These are phyloP conservation scores for Saitozyma sp. DNA, from an alignment of 768 basidiomycete species.

Conservation along the genomic window DNA sequence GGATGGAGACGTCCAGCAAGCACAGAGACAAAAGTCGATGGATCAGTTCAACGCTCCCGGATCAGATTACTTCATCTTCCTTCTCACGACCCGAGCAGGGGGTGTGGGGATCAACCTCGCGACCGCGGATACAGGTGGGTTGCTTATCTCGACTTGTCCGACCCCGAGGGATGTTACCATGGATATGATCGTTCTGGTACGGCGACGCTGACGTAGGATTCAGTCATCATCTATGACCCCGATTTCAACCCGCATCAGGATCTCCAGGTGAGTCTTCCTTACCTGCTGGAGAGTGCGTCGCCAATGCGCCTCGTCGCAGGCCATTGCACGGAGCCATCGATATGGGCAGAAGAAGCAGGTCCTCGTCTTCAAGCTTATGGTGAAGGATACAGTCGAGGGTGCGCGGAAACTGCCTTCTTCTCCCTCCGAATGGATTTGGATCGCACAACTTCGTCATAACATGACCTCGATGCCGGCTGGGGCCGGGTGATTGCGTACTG, in stretches of 20 bases:
- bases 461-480: too few relatives aligned
- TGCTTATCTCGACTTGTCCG: too few relatives aligned
- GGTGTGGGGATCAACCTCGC: constrained; percentile 81
- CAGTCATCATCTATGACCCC: constrained; percentile 68
- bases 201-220: constrained; percentile 10
- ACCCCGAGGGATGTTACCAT: background rate
- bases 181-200: background rate
- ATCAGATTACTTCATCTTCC: constrained; percentile 86
- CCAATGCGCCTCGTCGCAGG: constrained; percentile 56
- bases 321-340: constrained; percentile 90
- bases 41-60: constrained; percentile 86
- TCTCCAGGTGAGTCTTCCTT: constrained; percentile 67
- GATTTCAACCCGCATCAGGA: constrained; percentile 97
- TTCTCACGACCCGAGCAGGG: constrained; percentile 89
- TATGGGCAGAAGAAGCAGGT: constrained; percentile 94
- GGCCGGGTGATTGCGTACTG: background rate
- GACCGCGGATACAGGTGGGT: constrained; percentile 81
- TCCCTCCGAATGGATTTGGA: background rate
- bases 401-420: constrained; percentile 1
- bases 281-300: too few relatives aligned
- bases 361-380: constrained; percentile 93
- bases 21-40: constrained; percentile 87
- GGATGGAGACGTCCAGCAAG: constrained; percentile 84
- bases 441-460: background rate
- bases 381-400: constrained; percentile 91